Base-by-base conservation (phyloP, 75 land plant genomes). In the Selaginella tamariscina region DNA sequence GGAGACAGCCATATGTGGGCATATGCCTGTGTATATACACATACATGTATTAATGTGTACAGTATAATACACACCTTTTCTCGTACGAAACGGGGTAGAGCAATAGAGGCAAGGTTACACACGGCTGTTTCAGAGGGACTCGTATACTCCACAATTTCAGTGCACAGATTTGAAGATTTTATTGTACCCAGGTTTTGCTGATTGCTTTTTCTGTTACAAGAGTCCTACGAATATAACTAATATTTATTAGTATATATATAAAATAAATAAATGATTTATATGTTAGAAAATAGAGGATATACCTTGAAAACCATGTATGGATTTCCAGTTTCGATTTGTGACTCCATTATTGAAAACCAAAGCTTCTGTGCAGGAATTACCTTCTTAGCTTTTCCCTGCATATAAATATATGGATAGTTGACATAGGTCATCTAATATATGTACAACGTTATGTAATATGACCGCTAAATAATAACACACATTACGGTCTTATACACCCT, bases 281-380 rank as follows among this genome's bases (percentile, higher is more conserved):
- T 15, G 49, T 39, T 15, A 39, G 49, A 39, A 39, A 39, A 5
- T 5, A 39, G 49, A 39, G 15, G 49, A 39, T 15, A 39, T 15
- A 39, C 62, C 62, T 59, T 59, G 21, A 22, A 59, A 59, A 59
- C 62, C 62, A 59, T 59, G 62, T 22, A 59, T n/a, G 97, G 97
- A 39, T 88, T 92, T 27, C 97, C 95, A 68, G 97, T 92, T 75
- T 92, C 95, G 2, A 92, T 84, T 70, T 92, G 97, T 27, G 95
- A 78, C 63, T 80, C 88, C 70, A 86, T 59, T 32, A 92, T 80
- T 24, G 88, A 82, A 81, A 86, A 86, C 97, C 97, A 92, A 0
- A 92, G 81, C 56, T 79, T 79, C 62, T 89, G 95, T 66, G 97
- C 97, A 39, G 77, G 78, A 33, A 92, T 80, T 64, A 81, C 80